A percentile compares a stretch with the other conserved stretches of the same genome.
Evolutionary conservation across 2,329 filamentous ascomycete species (phyloP).

Genomic region (Aspergillus phoenicis): DNA sequence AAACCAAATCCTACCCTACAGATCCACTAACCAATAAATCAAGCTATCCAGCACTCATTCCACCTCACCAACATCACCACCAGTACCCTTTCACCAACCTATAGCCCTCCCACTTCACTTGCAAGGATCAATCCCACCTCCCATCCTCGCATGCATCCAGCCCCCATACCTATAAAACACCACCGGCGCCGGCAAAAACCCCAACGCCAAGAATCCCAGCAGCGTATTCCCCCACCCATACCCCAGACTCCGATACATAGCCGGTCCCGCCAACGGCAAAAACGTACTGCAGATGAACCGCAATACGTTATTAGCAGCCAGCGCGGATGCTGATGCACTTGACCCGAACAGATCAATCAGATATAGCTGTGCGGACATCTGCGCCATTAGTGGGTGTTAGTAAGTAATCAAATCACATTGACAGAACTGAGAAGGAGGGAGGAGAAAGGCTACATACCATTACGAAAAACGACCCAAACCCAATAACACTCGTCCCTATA

Average conservation of each 20-base stretch:
- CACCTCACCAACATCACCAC: too few relatives aligned
- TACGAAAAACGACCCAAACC: neutral
- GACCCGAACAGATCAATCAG: neutral
- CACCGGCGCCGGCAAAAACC: neutral
- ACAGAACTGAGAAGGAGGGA: too few relatives aligned
- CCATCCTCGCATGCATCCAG: slow-evolving; percentile 13
- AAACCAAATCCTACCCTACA: too few relatives aligned
- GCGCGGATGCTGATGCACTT: neutral
- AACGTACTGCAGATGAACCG: neutral
- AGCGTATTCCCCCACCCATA: neutral
- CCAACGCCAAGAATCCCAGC: neutral
- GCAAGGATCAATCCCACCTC: too few relatives aligned
- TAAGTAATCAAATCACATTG: too few relatives aligned
- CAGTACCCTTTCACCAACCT: too few relatives aligned
- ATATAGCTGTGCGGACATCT: neutral
- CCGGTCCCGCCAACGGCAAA: neutral
- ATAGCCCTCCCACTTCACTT: too few relatives aligned
- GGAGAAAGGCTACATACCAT: neutral
- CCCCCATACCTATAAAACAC: neutral
- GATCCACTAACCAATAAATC: too few relatives aligned
- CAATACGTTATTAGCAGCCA: neutral
- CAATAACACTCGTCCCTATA: slow-evolving; percentile 20
- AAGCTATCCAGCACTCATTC: too few relatives aligned
- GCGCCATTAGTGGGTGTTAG: too few relatives aligned
- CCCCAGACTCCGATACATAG: neutral